Conservation (phyloP, 108 stramenopile species). For the Discostella stelligeroides region DNA sequence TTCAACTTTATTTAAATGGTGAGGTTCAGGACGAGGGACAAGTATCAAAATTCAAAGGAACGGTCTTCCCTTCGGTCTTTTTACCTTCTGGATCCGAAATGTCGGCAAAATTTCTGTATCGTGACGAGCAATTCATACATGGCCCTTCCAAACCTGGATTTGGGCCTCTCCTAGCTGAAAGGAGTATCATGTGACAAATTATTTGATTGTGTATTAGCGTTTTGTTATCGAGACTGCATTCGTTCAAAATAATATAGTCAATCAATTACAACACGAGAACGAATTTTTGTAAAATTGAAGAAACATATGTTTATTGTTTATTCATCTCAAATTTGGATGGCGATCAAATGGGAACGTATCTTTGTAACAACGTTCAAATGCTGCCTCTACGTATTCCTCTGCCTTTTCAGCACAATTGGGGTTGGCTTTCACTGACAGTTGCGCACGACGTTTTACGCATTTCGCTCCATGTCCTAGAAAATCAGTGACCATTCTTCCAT, state of each 20-base stretch:
- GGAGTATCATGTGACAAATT: conserved; percentile 82
- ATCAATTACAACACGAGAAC: background rate
- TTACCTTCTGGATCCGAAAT: conserved; percentile 55
- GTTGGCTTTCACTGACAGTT: conserved; percentile 79
- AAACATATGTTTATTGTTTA: no score
- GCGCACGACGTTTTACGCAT: conserved; percentile 79
- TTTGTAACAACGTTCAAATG: conserved; percentile 81
- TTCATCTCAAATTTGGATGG: conserved; percentile 76
- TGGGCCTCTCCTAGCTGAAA: conserved; percentile 73
- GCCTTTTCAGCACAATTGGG: conserved; percentile 85
- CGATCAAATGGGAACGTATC: conserved; percentile 90
- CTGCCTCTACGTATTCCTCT: conserved; percentile 81
- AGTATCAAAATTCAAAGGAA: conserved; percentile 75
- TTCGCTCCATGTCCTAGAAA: conserved; percentile 72
- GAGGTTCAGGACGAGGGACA: conserved; percentile 64
- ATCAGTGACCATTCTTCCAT: conserved; percentile 37
- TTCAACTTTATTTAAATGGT: conserved; percentile 78
- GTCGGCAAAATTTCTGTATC: conserved; percentile 58
- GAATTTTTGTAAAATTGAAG: no score
- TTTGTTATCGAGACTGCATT: no score
- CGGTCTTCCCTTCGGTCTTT: conserved; percentile 72
- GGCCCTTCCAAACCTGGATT: conserved; percentile 62
- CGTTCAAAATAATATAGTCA: no score
- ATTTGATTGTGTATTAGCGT: no score
- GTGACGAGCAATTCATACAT: conserved; percentile 60